Percentiles rank a stretch among this genome's conserved stretches.
phyloP scores from a whole-genome alignment of 352 stramenopile genomes.

The Phytophthora sansomeana region DNA sequence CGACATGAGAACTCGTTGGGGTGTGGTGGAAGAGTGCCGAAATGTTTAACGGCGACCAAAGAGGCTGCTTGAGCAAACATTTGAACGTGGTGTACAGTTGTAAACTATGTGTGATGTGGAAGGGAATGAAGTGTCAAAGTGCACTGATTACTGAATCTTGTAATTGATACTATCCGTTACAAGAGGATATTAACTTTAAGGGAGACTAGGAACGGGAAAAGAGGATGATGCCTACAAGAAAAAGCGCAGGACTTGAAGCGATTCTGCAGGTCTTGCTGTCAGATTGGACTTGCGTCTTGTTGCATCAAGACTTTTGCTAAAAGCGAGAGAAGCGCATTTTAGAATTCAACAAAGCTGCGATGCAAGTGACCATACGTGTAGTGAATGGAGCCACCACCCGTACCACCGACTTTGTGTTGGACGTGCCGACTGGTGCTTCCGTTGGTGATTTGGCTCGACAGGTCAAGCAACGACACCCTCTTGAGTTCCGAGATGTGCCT shows the following conservation, averaged over 20 bases:
- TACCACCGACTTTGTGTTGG: neutral
- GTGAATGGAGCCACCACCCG: neutral
- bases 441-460: neutral
- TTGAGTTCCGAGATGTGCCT: neutral
- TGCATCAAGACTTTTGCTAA: too few species aligned
- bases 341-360: neutral
- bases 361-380: neutral
- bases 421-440: neutral
- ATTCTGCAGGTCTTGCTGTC: too few species aligned
- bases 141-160: too few species aligned
- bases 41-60: slow-evolving; percentile 9
- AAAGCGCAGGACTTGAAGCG: too few species aligned
- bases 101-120: too few species aligned
- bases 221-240: slow-evolving; percentile 4
- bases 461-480: neutral
- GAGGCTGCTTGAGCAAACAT: slow-evolving; percentile 11
- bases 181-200: too few species aligned
- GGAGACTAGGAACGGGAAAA: too few species aligned
- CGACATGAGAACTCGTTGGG: slow-evolving; percentile 24
- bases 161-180: too few species aligned
- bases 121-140: too few species aligned
- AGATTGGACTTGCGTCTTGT: too few species aligned
- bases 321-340: neutral
- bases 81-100: too few species aligned
- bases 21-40: neutral